Percentiles rank a stretch among this genome's conserved stretches.
Conservation (phyloP, 2,329 filamentous ascomycete genomes). For the Monosporascus sp. region DNA sequence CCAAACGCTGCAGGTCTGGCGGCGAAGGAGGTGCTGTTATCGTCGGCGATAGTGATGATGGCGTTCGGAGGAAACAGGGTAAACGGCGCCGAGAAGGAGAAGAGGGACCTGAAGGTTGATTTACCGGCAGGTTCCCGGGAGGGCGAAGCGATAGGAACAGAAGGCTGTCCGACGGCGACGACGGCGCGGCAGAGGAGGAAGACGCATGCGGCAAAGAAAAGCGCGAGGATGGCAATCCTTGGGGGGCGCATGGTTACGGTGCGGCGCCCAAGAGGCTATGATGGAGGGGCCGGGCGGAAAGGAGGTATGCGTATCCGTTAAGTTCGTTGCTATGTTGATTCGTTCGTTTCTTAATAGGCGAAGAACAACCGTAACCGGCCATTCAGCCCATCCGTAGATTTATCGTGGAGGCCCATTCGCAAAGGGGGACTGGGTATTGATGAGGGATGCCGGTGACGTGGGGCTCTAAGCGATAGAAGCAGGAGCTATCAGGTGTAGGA, state of each 20-base stretch:
- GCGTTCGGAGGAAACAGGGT: slow-evolving; percentile 93
- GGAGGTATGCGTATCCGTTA: too few species aligned
- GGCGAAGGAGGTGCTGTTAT: slow-evolving; percentile 96
- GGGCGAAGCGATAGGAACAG: slow-evolving; percentile 8
- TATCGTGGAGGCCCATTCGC: too few species aligned
- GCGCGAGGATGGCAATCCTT: slow-evolving; percentile 47
- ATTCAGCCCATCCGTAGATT: too few species aligned
- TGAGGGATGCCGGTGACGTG: too few species aligned
- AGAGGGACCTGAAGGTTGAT: slow-evolving; percentile 50
- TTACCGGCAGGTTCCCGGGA: slow-evolving; percentile 27
- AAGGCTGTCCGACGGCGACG: slow-evolving; percentile 27
- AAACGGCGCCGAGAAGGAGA: slow-evolving; percentile 70
- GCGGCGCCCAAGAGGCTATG: too few species aligned
- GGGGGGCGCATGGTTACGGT: slow-evolving; percentile 46
- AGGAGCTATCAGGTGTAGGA: too few species aligned
- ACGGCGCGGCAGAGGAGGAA: slow-evolving; percentile 52
- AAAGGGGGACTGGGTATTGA: too few species aligned
- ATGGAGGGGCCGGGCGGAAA: too few species aligned
- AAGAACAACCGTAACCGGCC: too few species aligned
- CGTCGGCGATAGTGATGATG: slow-evolving; percentile 91
- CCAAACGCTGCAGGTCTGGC: slow-evolving; percentile 92
- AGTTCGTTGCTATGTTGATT: too few species aligned
- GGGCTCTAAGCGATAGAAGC: too few species aligned
- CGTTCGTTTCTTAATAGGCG: too few species aligned
- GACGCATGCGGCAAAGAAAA: slow-evolving; percentile 49